These are phyloP conservation scores for Clarireedia hainanense DNA, from an alignment of 2,329 filamentous ascomycete genomes.

Conservation along the genomic window DNA sequence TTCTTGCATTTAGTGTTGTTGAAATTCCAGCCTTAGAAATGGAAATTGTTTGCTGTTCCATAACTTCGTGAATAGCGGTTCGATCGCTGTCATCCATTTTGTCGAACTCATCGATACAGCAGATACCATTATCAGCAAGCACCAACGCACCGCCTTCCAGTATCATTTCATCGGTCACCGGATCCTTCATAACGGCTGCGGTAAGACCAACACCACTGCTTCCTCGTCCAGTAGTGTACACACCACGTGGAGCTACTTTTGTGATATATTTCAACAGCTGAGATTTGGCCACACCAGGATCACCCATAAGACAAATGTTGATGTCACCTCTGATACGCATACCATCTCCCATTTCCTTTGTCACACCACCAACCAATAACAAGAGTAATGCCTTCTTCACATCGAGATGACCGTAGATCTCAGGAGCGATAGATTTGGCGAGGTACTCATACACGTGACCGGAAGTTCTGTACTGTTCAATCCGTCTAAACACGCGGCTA, in stretches of 20 bases:
- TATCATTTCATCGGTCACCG: slow-evolving; percentile 71
- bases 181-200: slow-evolving; percentile 73
- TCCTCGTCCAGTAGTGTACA: slow-evolving; percentile 76
- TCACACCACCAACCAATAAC: slow-evolving; percentile 90
- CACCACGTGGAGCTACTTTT: slow-evolving; percentile 85
- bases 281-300: slow-evolving; percentile 98
- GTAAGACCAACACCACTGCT: slow-evolving; percentile 76
- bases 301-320: slow-evolving; percentile 98
- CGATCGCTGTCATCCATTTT: slow-evolving; percentile 77
- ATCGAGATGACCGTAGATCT: slow-evolving; percentile 93
- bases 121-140: slow-evolving; percentile 73
- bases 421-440: slow-evolving; percentile 90
- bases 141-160: slow-evolving; percentile 74
- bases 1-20: slow-evolving; percentile 91
- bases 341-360: slow-evolving; percentile 92
- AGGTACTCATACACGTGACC: slow-evolving; percentile 95
- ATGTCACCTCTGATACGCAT: slow-evolving; percentile 99
- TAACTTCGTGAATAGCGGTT: slow-evolving; percentile 69
- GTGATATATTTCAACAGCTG: slow-evolving; percentile 97
- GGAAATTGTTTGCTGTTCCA: slow-evolving; percentile 46
- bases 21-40: slow-evolving; percentile 91
- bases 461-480: slow-evolving; percentile 75
- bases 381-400: slow-evolving; percentile 98
- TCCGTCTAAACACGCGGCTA: slow-evolving; percentile 68
- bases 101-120: slow-evolving; percentile 80